A percentile compares a stretch with the other conserved stretches of the same genome.
phyloP scores from a whole-genome alignment of 2,329 filamentous ascomycete genomes.

The Ophiostoma montium region DNA sequence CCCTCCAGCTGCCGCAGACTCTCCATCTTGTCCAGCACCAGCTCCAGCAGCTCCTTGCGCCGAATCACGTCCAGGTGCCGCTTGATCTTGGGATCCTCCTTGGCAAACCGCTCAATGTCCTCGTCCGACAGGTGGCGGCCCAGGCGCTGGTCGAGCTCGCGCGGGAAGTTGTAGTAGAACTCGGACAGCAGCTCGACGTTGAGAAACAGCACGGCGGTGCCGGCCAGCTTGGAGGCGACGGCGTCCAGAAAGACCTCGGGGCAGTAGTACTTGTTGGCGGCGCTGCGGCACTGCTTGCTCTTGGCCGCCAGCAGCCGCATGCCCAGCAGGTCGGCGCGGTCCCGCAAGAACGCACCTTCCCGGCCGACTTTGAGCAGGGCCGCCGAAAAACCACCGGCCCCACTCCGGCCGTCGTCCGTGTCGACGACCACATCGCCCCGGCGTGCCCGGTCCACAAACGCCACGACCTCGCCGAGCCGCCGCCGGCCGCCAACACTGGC shows the following conservation, averaged over 20 bases:
- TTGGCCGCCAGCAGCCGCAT: slow-evolving; percentile 81
- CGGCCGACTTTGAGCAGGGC: slow-evolving; percentile 77
- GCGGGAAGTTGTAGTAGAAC: slow-evolving; percentile 95
- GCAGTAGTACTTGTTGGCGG: slow-evolving; percentile 90
- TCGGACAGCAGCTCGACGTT: slow-evolving; percentile 94
- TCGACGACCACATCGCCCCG: slow-evolving; percentile 77
- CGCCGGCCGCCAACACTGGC: slow-evolving; percentile 62
- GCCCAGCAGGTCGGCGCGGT: slow-evolving; percentile 77
- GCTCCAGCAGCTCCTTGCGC: slow-evolving; percentile 81
- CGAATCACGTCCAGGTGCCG: slow-evolving; percentile 84
- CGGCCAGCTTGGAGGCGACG: slow-evolving; percentile 85
- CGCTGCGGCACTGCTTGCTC: slow-evolving; percentile 71
- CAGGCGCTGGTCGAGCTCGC: slow-evolving; percentile 76
- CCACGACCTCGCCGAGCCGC: slow-evolving; percentile 79
- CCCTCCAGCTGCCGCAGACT: slow-evolving; percentile 72
- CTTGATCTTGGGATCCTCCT: slow-evolving; percentile 82
- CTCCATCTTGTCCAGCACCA: slow-evolving; percentile 94
- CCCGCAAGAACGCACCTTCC: slow-evolving; percentile 86
- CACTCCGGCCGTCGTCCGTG: slow-evolving; percentile 58
- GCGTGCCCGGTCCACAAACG: slow-evolving; percentile 78
- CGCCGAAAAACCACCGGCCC: slow-evolving; percentile 86
- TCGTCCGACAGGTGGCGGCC: slow-evolving; percentile 64
- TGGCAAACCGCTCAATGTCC: slow-evolving; percentile 79
- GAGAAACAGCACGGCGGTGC: slow-evolving; percentile 89
- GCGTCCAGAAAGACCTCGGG: slow-evolving; percentile 97